Conservation (phyloP, 2,329 filamentous ascomycete genomes). For the Xylariaceae sp. region DNA sequence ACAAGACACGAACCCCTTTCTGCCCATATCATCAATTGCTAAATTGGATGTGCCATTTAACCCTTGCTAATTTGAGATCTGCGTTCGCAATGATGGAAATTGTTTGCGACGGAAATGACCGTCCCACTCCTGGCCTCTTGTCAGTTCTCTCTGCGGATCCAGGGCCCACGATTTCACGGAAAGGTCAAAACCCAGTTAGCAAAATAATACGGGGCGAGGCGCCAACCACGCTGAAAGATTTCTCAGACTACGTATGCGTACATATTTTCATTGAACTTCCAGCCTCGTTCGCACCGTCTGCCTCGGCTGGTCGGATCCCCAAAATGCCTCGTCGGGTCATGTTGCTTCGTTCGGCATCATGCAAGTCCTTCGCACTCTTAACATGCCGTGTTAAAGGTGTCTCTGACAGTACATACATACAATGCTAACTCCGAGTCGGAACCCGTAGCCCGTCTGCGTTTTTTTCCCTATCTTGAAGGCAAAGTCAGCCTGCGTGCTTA, state of each 20-base stretch:
- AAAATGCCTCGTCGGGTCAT: slow-evolving; percentile 17
- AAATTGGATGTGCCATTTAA: background rate
- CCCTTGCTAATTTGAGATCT: background rate
- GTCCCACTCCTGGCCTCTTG: background rate
- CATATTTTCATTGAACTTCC: slow-evolving; percentile 3
- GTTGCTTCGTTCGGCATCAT: slow-evolving; percentile 16
- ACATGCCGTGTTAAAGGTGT: background rate
- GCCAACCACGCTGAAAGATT: slow-evolving; percentile 3
- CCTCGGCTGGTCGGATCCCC: slow-evolving; percentile 7
- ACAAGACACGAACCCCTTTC: background rate
- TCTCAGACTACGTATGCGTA: slow-evolving; percentile 8
- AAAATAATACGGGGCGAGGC: slow-evolving; percentile 1
- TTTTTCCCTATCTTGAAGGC: background rate
- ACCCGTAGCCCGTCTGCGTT: too few species aligned
- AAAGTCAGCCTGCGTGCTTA: background rate
- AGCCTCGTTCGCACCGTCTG: background rate
- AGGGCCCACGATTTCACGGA: background rate
- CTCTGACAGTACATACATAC: background rate
- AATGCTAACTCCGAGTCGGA: too few species aligned
- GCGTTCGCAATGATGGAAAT: background rate
- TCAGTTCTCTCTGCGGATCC: background rate
- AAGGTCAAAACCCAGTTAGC: slow-evolving; percentile 13
- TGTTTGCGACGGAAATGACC: background rate
- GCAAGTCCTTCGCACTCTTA: background rate
- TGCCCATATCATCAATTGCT: background rate